phyloP scores from a whole-genome alignment of 2,329 filamentous ascomycete genomes.

The Curvularia spicifera region DNA sequence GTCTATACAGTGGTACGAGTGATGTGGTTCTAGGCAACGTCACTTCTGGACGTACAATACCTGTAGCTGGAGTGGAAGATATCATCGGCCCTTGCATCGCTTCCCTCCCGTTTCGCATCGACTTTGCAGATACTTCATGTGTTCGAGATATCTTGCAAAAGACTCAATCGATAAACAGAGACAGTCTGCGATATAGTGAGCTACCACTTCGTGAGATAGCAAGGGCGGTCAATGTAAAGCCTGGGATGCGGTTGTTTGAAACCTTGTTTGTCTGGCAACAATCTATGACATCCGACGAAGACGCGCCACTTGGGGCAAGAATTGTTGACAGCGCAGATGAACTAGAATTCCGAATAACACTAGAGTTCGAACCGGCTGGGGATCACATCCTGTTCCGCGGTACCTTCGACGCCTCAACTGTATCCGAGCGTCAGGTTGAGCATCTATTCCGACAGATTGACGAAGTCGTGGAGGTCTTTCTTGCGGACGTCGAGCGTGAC shows the following conservation, averaged over 20 bases:
- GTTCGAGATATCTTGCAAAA: slow-evolving; percentile 67
- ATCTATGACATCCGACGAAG: slow-evolving; percentile 57
- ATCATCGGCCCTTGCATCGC: slow-evolving; percentile 81
- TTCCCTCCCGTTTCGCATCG: slow-evolving; percentile 73
- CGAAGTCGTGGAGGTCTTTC: slow-evolving; percentile 55
- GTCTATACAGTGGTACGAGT: slow-evolving; percentile 65
- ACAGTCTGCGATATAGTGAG: slow-evolving; percentile 67
- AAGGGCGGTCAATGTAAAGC: slow-evolving; percentile 61
- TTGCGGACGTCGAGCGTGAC: slow-evolving; percentile 45
- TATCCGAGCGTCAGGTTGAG: slow-evolving; percentile 63
- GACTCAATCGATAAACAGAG: slow-evolving; percentile 70
- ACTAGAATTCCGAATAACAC: slow-evolving; percentile 75
- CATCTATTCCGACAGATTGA: slow-evolving; percentile 68
- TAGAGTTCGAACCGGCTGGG: slow-evolving; percentile 74
- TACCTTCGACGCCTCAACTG: slow-evolving; percentile 60
- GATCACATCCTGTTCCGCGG: slow-evolving; percentile 58
- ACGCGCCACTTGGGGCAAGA: slow-evolving; percentile 51
- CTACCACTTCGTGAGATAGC: slow-evolving; percentile 74
- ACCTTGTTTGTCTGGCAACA: slow-evolving; percentile 86
- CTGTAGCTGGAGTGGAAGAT: slow-evolving; percentile 71
- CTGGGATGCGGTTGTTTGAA: slow-evolving; percentile 71
- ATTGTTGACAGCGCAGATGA: slow-evolving; percentile 70
- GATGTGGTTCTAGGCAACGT: slow-evolving; percentile 81
- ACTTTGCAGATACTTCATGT: slow-evolving; percentile 60
- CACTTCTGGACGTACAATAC: slow-evolving; percentile 79